Percentiles rank a stretch among this genome's conserved stretches.
phyloP scores from a whole-genome alignment of 768 basidiomycete species.

The Coprinopsis marcescibilis region DNA sequence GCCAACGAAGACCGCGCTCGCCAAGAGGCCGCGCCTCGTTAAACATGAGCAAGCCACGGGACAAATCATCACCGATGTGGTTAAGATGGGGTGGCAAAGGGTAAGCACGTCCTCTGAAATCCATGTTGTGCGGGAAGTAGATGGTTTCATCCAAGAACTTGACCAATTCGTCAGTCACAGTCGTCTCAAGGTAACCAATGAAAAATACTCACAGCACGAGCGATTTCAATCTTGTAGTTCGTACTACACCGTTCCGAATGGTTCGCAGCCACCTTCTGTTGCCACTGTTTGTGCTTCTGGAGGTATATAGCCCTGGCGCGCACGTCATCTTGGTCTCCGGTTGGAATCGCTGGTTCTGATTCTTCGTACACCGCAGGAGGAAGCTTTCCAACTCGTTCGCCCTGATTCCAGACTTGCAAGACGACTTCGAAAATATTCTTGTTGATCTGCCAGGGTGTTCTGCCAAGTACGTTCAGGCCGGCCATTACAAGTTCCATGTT shows the following conservation, averaged over 20 bases:
- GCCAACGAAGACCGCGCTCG: conserved; percentile 81
- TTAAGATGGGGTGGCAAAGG: conserved; percentile 94
- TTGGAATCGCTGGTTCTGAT: conserved; percentile 55
- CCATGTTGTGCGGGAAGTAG: conserved; percentile 93
- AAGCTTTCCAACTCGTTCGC: conserved; percentile 75
- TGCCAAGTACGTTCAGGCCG: conserved; percentile 84
- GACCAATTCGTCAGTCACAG: neutral
- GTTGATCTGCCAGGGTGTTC: conserved; percentile 90
- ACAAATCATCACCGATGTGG: conserved; percentile 93
- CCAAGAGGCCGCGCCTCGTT: conserved; percentile 76
- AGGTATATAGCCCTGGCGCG: conserved; percentile 50
- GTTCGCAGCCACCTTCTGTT: conserved; percentile 64
- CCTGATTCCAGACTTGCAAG: conserved; percentile 81
- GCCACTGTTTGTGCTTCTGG: conserved; percentile 47
- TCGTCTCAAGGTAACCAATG: neutral
- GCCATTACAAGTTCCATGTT: conserved; percentile 82
- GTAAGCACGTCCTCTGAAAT: conserved; percentile 96
- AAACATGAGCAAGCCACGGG: conserved; percentile 81
- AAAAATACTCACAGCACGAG: conserved; percentile 62
- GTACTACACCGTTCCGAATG: conserved; percentile 90
- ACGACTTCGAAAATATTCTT: conserved; percentile 69
- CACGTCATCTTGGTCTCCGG: conserved; percentile 41
- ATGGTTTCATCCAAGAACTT: conserved; percentile 85
- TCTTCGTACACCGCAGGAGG: conserved; percentile 67
- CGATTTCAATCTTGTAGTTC: conserved; percentile 97